phyloP scores from a whole-genome alignment of 1,284 basidiomycete species.

The Bondarzewia mesenterica region DNA sequence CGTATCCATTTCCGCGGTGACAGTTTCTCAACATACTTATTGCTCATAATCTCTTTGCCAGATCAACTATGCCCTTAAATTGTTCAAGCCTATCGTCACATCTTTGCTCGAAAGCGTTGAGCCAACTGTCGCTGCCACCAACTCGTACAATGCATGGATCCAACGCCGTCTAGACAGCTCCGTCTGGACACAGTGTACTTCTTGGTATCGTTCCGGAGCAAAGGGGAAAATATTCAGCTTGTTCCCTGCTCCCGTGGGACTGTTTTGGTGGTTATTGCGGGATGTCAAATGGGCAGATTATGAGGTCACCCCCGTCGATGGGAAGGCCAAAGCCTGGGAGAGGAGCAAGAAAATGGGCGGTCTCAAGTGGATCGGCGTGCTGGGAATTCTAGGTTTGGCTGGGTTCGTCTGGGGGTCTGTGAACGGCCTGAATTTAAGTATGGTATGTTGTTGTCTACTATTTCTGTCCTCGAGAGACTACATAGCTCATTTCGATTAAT shows the following conservation, averaged over 20 bases:
- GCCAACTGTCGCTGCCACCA: slow-evolving; percentile 19
- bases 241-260: slow-evolving; percentile 28
- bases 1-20: not conserved
- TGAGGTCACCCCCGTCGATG: slow-evolving; percentile 4
- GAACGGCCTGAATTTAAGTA: not conserved
- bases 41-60: slow-evolving; percentile 9
- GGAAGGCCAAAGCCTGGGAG: not conserved
- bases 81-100: slow-evolving; percentile 30
- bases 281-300: slow-evolving; percentile 24
- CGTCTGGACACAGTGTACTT: slow-evolving; percentile 30
- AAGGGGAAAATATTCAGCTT: slow-evolving; percentile 26
- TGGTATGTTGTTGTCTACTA: too few species aligned
- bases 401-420: not conserved
- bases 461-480: too few species aligned
- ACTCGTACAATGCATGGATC: slow-evolving; percentile 32
- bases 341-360: not conserved
- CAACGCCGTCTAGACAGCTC: slow-evolving; percentile 27
- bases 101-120: slow-evolving; percentile 9
- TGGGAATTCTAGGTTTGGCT: not conserved
- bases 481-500: too few species aligned
- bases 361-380: not conserved
- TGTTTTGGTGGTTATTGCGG: slow-evolving; percentile 27
- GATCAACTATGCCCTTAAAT: slow-evolving; percentile 29
- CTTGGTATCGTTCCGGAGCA: slow-evolving; percentile 30
- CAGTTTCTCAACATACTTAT: not conserved